These are phyloP conservation scores for Ettlia oleoabundans DNA, from an alignment of 139 green algal genomes.

Conservation along the genomic window DNA sequence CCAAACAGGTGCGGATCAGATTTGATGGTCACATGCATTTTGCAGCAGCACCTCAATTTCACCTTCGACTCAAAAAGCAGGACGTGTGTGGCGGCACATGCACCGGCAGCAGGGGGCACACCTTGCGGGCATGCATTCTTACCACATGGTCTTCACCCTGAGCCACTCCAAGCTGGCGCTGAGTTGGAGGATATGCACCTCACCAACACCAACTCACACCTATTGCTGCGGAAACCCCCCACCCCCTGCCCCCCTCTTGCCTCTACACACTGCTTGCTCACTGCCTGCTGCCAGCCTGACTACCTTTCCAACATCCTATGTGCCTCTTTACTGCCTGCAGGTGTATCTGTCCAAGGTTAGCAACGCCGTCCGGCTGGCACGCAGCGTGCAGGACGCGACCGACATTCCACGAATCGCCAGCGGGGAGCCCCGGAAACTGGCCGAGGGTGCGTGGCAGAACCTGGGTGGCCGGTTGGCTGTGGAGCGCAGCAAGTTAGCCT, in stretches of 20 bases:
- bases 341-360: conserved; percentile 10
- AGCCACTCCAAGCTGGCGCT: too few relatives aligned
- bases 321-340: background rate
- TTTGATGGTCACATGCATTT: too few relatives aligned
- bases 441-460: conserved; percentile 6
- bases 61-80: too few relatives aligned
- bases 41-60: background rate
- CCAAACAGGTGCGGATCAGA: conserved; percentile 28
- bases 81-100: too few relatives aligned
- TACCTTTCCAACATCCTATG: background rate
- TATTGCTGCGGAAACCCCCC: too few relatives aligned
- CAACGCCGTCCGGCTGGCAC: conserved; percentile 27
- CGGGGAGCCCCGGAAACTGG: conserved; percentile 19
- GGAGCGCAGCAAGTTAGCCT: too few relatives aligned
- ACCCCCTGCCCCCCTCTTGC: too few relatives aligned
- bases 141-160: too few relatives aligned
- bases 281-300: background rate
- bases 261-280: background rate
- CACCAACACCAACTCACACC: too few relatives aligned
- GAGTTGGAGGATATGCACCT: too few relatives aligned
- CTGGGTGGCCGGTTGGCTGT: background rate
- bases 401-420: conserved; percentile 29
- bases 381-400: background rate
- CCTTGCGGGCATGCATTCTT: too few relatives aligned
- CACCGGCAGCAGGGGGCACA: too few relatives aligned